A percentile compares a stretch with the other conserved stretches of the same genome.
Conservation (phyloP, 805 yeast genomes). For the Suhomyces pyralidae region DNA sequence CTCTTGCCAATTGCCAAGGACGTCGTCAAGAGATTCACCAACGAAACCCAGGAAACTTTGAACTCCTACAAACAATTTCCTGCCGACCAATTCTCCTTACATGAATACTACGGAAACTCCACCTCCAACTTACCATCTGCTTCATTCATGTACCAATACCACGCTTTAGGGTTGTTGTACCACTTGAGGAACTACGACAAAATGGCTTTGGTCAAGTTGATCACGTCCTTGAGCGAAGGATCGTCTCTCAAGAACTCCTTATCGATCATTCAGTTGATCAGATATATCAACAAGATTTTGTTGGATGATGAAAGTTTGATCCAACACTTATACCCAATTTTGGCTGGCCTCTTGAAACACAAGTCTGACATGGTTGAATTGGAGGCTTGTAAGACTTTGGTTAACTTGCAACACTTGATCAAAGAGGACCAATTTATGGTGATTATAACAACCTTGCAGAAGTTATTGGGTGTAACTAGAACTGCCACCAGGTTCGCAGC, state of each 20-base stretch:
- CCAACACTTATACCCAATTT: slow-evolving; percentile 57
- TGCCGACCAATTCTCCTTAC: slow-evolving; percentile 46
- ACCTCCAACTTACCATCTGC: slow-evolving; percentile 58
- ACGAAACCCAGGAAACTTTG: slow-evolving; percentile 92
- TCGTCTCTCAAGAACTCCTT: slow-evolving; percentile 69
- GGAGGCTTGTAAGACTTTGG: slow-evolving; percentile 82
- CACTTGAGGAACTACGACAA: slow-evolving; percentile 86
- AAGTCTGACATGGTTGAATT: slow-evolving; percentile 86
- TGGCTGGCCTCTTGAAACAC: slow-evolving; percentile 70
- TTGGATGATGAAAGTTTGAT: slow-evolving; percentile 67
- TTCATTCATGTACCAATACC: slow-evolving; percentile 87
- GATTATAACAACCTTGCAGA: slow-evolving; percentile 73
- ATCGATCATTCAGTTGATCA: slow-evolving; percentile 81
- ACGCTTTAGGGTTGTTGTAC: slow-evolving; percentile 88
- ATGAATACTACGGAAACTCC: slow-evolving; percentile 54
- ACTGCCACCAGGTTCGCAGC: slow-evolving; percentile 91
- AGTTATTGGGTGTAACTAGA: slow-evolving; percentile 80
- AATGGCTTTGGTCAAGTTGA: slow-evolving; percentile 89
- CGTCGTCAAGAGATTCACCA: slow-evolving; percentile 89
- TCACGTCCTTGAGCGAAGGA: slow-evolving; percentile 68
- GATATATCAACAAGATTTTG: slow-evolving; percentile 72
- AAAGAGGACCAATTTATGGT: slow-evolving; percentile 62
- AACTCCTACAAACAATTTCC: slow-evolving; percentile 56
- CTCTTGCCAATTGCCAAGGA: slow-evolving; percentile 85
- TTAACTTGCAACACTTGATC: slow-evolving; percentile 51